Conservation (phyloP, 345 rosid genomes). For the Cardamine resedifolia region DNA sequence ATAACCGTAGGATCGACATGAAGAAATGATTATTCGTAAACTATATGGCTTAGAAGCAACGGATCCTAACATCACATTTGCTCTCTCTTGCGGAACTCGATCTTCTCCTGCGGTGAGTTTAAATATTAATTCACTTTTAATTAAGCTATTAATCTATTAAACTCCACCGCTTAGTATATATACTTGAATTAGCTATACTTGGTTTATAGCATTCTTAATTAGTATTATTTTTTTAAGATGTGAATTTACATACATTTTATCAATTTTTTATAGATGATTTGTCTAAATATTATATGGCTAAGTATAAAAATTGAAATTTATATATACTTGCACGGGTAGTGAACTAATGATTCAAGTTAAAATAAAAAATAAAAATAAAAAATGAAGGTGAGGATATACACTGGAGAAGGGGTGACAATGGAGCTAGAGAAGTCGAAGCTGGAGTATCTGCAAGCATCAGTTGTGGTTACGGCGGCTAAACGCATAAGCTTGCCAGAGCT, state of each 20-base stretch:
- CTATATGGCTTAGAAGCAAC: constrained; percentile 59
- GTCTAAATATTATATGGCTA: background rate
- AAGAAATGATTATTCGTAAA: constrained; percentile 59
- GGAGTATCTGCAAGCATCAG: constrained; percentile 85
- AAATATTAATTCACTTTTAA: background rate
- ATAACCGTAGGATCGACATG: constrained; percentile 48
- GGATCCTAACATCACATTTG: constrained; percentile 78
- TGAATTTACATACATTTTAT: too few species aligned
- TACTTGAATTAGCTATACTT: background rate
- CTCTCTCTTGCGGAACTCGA: constrained; percentile 85
- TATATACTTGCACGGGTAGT: background rate
- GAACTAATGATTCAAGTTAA: background rate
- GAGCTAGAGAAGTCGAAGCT: constrained; percentile 87
- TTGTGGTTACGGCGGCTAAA: constrained; percentile 56
- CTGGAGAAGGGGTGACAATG: constrained; percentile 58
- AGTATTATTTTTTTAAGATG: background rate
- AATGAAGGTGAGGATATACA: constrained; percentile 77
- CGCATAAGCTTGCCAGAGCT: constrained; percentile 79
- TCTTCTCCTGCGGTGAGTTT: constrained; percentile 85
- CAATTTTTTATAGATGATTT: background rate
- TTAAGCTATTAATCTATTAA: background rate
- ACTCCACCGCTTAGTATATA: background rate
- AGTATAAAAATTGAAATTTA: background rate
- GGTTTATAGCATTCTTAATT: background rate
- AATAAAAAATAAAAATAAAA: background rate